Percentiles rank a stretch among this genome's conserved stretches.
phyloP scores from a whole-genome alignment of 1,139 yeast species.

The Suhomyces yuchorum region DNA sequence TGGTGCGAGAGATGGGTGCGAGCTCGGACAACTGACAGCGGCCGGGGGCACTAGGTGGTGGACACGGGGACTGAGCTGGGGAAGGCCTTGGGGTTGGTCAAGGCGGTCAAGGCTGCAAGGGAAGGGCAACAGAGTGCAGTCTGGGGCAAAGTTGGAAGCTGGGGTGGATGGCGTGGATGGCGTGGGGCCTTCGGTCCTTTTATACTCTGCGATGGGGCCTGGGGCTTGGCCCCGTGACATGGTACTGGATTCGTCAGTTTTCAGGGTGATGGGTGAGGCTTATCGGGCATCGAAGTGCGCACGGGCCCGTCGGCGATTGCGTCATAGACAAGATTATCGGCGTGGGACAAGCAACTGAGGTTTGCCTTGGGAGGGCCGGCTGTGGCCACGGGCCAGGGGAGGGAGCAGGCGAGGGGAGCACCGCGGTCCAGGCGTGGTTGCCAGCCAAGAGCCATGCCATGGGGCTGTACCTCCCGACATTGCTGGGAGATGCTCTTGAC shows the following conservation, averaged over 20 bases:
- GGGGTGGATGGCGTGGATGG: neutral
- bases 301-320: conserved; percentile 3
- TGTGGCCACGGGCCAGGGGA: neutral
- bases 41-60: too few species aligned
- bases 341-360: neutral
- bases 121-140: neutral
- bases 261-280: conserved; percentile 5
- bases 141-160: neutral
- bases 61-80: too few species aligned
- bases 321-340: neutral
- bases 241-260: conserved; percentile 2
- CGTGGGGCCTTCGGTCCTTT: neutral
- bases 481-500: conserved; percentile 7
- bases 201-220: neutral
- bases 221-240: conserved; percentile 1
- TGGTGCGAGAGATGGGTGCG: neutral
- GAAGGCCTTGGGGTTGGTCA: neutral
- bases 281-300: conserved; percentile 6
- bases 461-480: conserved; percentile 1
- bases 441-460: conserved; percentile 2
- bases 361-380: neutral
- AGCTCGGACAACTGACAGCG: neutral
- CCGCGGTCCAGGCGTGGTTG: neutral
- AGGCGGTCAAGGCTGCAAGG: neutral
- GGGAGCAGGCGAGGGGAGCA: neutral